Base-by-base conservation (phyloP, 345 rosid genomes). In the Linum tenue region DNA sequence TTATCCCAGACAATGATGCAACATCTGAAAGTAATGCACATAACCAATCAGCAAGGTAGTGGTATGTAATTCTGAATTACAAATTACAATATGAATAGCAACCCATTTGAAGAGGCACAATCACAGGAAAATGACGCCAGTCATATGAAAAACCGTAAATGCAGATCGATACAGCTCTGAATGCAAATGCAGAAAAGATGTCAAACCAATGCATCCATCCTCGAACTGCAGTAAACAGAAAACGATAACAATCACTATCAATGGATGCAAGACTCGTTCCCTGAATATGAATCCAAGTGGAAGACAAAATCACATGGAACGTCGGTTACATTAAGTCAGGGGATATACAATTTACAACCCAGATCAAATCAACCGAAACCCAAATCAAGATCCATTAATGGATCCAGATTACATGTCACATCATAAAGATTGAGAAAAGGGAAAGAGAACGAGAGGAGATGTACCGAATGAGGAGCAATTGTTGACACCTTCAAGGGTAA, bases 401-500 rank as follows among this genome's bases (percentile, higher is more conserved):
- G 50, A 37, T 43, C 62, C 55, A 11, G 62, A 39, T 39, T 6
- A 39, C 15, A 42, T 5, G 31, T 70, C 15, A 62, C 11, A 58
- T 5, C 5, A 5, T 9, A 14, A 44, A 22, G 4, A 11, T 42
- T 31, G 1, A 4, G 12, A 11, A 59, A 43, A 37, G 2, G 43
- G 5, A 60, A 14, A 5, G 3, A 4, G 42, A 36, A 3, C 43
- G 65, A 10, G 67, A 38, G 72, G 44, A 16, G 15, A 65, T 42
- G 62, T 82, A 91, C 99, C 97, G 62, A 95, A 83, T 70, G 99
- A 95, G 83, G 99, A 95, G 88, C 99, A 95, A 81, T 95, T 91
- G 91, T 95, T 89, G 90, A 86, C 96, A 77, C 99, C 99, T 86
- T 95, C 99, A 63, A 95, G 98, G 86, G 99, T 91, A 70, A 91